phyloP scores from a whole-genome alignment of 108 stramenopile species.

The Aurantiochytrium sp. region DNA sequence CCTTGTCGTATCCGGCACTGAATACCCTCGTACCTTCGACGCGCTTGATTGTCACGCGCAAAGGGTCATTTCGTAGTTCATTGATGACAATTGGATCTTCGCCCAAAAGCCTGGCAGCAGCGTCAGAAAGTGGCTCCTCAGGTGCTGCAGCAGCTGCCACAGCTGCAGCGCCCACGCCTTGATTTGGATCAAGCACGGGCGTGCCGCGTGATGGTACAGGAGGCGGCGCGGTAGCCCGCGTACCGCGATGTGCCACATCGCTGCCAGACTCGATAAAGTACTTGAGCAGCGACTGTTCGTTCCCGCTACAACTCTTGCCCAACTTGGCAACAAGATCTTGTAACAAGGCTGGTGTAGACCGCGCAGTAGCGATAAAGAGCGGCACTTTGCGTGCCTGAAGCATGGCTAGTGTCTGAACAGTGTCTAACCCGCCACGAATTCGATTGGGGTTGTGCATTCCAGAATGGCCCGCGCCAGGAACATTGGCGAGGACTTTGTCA shows the following conservation, averaged over 20 bases:
- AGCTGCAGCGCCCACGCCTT: too few relatives aligned
- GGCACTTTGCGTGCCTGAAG: neutral
- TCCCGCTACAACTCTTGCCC: neutral
- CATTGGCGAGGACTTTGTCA: neutral
- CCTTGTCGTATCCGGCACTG: neutral
- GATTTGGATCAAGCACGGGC: too few relatives aligned
- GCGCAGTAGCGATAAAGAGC: slow-evolving; percentile 3
- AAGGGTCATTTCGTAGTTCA: neutral
- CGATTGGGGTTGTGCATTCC: neutral
- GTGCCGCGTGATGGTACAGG: too few relatives aligned
- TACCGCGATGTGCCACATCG: too few relatives aligned
- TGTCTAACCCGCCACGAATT: neutral
- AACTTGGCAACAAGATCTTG: neutral
- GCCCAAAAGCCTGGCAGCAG: too few relatives aligned
- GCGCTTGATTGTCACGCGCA: neutral
- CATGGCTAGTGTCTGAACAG: neutral
- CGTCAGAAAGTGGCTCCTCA: too few relatives aligned
- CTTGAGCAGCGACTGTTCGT: neutral
- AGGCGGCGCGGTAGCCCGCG: too few relatives aligned
- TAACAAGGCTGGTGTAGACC: neutral
- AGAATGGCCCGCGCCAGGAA: neutral
- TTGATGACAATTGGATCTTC: neutral
- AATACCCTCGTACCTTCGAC: neutral
- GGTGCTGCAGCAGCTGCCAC: neutral
- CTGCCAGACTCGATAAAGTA: neutral